phyloP scores from a whole-genome alignment of 257 asterid genomes.

The Forsythia suspensa region DNA sequence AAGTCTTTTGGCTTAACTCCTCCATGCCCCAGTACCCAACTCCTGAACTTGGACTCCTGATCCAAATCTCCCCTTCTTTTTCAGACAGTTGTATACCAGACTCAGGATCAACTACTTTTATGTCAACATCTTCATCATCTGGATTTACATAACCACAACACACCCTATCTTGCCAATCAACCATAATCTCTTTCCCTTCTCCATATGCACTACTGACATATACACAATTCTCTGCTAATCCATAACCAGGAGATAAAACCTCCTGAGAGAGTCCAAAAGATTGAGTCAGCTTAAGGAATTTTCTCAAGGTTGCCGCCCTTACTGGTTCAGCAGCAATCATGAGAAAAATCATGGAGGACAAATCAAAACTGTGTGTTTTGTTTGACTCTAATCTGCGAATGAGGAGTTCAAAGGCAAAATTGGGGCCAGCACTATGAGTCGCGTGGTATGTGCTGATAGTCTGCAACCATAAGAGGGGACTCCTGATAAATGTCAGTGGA shows the following conservation, averaged over 20 bases:
- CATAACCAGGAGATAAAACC: conserved; percentile 72
- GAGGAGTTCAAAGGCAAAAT: conserved; percentile 64
- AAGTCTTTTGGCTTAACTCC: conserved; percentile 47
- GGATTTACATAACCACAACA: conserved; percentile 52
- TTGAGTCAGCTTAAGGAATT: conserved; percentile 50
- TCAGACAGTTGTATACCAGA: conserved; percentile 36
- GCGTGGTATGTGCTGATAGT: conserved; percentile 51
- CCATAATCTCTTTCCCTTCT: conserved; percentile 43
- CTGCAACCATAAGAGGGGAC: conserved; percentile 62
- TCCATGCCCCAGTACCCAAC: conserved; percentile 61
- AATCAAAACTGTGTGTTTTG: conserved; percentile 35
- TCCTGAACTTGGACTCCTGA: conserved; percentile 63
- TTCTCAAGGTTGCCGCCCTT: conserved; percentile 47
- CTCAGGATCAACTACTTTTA: conserved; percentile 58
- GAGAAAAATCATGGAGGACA: conserved; percentile 61
- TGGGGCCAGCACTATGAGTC: conserved; percentile 79
- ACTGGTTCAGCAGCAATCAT: conserved; percentile 77
- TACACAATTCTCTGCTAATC: conserved; percentile 76
- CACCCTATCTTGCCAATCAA: conserved; percentile 69
- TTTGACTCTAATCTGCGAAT: conserved; percentile 48
- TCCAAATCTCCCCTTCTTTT: conserved; percentile 73
- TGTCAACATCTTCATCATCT: conserved; percentile 37
- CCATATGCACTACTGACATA: conserved; percentile 71
- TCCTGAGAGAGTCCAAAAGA: conserved; percentile 56
- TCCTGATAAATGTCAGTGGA: conserved; percentile 55